Evolutionary conservation across 1,284 basidiomycete species (phyloP).

Genomic region (Rhodotorula sp.): DNA sequence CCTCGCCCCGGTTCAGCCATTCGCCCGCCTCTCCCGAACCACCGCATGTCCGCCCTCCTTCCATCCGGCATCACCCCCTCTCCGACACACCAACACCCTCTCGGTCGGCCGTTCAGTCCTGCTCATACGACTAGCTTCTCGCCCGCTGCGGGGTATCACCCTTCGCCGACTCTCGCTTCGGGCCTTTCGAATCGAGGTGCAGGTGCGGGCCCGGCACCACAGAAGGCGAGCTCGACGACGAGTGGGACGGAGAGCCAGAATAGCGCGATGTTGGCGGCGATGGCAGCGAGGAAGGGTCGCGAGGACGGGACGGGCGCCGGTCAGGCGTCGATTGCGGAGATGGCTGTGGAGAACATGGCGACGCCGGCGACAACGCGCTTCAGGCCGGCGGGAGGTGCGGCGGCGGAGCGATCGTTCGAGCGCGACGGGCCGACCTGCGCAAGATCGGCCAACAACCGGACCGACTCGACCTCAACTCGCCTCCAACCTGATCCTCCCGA

Average conservation of each 20-base stretch:
- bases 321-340: not conserved
- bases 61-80: constrained; percentile 1
- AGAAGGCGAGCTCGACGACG: constrained; percentile 4
- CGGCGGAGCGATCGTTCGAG: no score
- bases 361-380: no score
- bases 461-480: not conserved
- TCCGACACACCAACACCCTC: not conserved
- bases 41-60: not conserved
- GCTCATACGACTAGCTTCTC: not conserved
- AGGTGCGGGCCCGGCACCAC: not conserved
- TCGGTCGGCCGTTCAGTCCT: not conserved
- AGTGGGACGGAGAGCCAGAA: constrained; percentile 16
- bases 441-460: not conserved
- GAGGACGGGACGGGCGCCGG: not conserved
- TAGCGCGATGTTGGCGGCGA: constrained; percentile 21
- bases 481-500: not conserved
- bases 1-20: not conserved
- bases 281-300: not conserved
- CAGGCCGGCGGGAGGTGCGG: no score
- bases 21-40: constrained; percentile 1
- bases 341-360: not conserved
- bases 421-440: no score
- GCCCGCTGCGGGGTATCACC: not conserved
- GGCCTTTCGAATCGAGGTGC: not conserved
- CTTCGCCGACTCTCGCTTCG: not conserved